Evolutionary conservation across 148 eudicot genomes (phyloP).

Genomic region (Cornus kousa): DNA sequence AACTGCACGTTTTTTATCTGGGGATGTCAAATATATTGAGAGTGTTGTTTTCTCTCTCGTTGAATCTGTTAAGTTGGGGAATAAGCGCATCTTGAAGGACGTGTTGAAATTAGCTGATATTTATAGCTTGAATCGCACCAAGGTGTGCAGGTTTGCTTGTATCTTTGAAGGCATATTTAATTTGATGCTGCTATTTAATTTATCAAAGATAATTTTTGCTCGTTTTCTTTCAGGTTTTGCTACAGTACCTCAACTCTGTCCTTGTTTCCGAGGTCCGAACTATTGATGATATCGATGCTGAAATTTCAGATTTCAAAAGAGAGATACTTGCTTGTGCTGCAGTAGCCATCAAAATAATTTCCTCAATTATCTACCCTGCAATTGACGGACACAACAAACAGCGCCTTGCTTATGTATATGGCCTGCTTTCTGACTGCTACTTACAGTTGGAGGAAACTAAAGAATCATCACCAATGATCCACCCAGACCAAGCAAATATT

Average conservation of each 20-base stretch:
- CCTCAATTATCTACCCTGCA: constrained; percentile 59
- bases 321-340: constrained; percentile 61
- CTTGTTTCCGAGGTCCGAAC: constrained; percentile 84
- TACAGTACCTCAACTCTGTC: constrained; percentile 56
- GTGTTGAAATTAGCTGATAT: constrained; percentile 56
- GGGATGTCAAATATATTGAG: constrained; percentile 65
- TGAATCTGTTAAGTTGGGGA: constrained; percentile 77
- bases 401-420: constrained; percentile 65
- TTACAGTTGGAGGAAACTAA: constrained; percentile 48
- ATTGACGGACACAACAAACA: constrained; percentile 71
- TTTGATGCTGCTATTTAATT: not conserved
- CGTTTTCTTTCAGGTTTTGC: constrained; percentile 56
- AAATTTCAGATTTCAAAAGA: constrained; percentile 51
- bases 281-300: constrained; percentile 64
- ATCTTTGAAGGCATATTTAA: not conserved
- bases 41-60: constrained; percentile 57
- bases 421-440: constrained; percentile 75
- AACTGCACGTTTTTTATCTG: constrained; percentile 70
- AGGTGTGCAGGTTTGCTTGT: constrained; percentile 41
- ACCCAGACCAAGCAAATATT: constrained; percentile 23
- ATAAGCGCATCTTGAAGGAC: constrained; percentile 74
- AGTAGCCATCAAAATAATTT: constrained; percentile 53
- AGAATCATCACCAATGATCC: constrained; percentile 18
- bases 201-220: not conserved
- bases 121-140: constrained; percentile 63